A percentile compares a stretch with the other conserved stretches of the same genome.
phyloP scores from a whole-genome alignment of 208 protist genomes.

The Crithidia fasciculata region DNA sequence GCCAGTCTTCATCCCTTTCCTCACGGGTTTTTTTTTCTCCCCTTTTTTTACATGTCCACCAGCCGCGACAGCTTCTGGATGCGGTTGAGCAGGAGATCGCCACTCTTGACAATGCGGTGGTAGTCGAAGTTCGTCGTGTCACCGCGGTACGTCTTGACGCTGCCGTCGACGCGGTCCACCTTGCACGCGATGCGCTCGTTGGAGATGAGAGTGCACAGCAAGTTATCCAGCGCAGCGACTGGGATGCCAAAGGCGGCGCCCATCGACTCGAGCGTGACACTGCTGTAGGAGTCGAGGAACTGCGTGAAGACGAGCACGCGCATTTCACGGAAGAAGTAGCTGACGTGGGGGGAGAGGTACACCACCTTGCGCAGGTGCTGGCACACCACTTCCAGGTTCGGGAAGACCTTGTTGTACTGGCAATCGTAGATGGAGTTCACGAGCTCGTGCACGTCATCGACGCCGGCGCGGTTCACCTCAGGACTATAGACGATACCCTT shows the following conservation, averaged over 20 bases:
- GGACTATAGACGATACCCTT: constrained; percentile 90
- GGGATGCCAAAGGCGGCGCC: constrained; percentile 95
- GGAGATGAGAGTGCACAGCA: constrained; percentile 98
- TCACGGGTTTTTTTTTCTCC: background rate
- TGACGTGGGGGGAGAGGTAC: constrained; percentile 93
- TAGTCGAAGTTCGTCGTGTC: constrained; percentile 97
- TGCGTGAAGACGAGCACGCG: constrained; percentile 97
- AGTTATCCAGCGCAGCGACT: constrained; percentile 83
- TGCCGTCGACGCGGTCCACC: constrained; percentile 97
- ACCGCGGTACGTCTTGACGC: constrained; percentile 96
- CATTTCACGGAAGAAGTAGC: constrained; percentile 97
- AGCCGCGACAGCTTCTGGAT: constrained; percentile 99
- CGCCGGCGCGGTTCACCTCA: constrained; percentile 92
- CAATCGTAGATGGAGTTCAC: constrained; percentile 96
- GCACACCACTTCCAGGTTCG: constrained; percentile 90
- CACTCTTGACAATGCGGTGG: constrained; percentile 95
- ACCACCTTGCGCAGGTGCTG: constrained; percentile 90
- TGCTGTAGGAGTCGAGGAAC: constrained; percentile 99
- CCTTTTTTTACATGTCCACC: constrained; percentile 86
- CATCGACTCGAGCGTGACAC: constrained; percentile 96
- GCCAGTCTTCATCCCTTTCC: too few relatives aligned
- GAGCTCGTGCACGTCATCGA: constrained; percentile 89
- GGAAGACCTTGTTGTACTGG: constrained; percentile 95
- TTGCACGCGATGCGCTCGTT: constrained; percentile 96
- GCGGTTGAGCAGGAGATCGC: constrained; percentile 97